Percentiles rank a stretch among this genome's conserved stretches.
Evolutionary conservation across 2,329 filamentous ascomycete species (phyloP).

Genomic region (Fusarium illudens): DNA sequence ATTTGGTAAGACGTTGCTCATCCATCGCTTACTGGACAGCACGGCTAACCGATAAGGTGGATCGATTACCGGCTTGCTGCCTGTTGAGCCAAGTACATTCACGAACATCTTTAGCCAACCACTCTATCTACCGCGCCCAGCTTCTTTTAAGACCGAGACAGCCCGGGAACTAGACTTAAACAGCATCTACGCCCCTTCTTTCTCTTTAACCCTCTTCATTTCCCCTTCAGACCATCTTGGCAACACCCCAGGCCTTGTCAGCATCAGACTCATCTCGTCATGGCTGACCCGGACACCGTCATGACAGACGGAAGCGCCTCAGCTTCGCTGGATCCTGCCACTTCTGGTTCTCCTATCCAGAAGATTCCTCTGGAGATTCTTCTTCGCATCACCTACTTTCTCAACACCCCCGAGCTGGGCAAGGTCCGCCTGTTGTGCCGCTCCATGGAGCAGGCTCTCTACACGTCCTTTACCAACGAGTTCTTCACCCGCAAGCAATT

Average conservation of each 20-base stretch:
- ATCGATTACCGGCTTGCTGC: slow-evolving; percentile 31
- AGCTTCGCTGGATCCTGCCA: background rate
- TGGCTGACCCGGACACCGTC: slow-evolving; percentile 25
- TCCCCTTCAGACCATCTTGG: background rate
- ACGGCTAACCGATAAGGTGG: slow-evolving; percentile 9
- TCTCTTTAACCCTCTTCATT: background rate
- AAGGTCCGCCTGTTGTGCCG: slow-evolving; percentile 64
- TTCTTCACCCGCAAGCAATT: slow-evolving; percentile 75
- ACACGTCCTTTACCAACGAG: slow-evolving; percentile 64
- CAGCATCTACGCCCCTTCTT: background rate
- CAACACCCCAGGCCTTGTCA: background rate
- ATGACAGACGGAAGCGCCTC: slow-evolving; percentile 15
- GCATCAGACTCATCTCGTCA: background rate
- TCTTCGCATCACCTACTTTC: slow-evolving; percentile 59
- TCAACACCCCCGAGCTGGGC: slow-evolving; percentile 65
- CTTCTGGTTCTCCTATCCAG: slow-evolving; percentile 36
- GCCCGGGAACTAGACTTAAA: background rate
- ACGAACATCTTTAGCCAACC: background rate
- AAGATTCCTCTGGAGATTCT: slow-evolving; percentile 68
- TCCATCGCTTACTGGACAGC: background rate
- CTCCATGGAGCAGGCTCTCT: slow-evolving; percentile 61
- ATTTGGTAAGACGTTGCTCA: background rate
- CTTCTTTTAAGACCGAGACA: background rate
- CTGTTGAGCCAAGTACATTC: slow-evolving; percentile 11
- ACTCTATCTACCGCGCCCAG: background rate